Base-by-base conservation (phyloP, 768 basidiomycete species). In the Xanthoconium stramineum region DNA sequence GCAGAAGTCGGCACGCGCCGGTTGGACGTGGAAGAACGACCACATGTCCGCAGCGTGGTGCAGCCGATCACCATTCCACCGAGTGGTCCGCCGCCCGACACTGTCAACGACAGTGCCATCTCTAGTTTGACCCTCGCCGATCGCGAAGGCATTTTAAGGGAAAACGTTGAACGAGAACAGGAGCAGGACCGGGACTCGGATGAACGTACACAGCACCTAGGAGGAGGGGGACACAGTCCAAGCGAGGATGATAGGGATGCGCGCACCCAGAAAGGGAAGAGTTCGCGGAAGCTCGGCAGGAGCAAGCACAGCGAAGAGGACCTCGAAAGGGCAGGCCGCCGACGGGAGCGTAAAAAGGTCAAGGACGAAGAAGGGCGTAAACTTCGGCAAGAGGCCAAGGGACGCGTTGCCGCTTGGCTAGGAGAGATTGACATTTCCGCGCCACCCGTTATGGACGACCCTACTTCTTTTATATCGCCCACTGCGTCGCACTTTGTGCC, bases 371-470 rank as follows among this genome's bases (percentile, higher is more conserved):
- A 78, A 51, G 66, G 71, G 28, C 67, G 70, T 32, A 70, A 72
- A 35, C 58, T 81, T 20, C 65, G 74, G 45, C 69, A 74, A 50
- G 75, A 82, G 7, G 83, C 83, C 11, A 86, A 87, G 57, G 88
- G 88, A 8, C 75, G 87, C 24, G 84, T 92, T n/a, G 78, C 89
- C 10, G 88, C 85, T 9, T 92, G 89, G 89, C 62, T 92, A 56
- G 89, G 85, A 30, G 77, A 73, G 10, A 83, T 91, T 47, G 85
- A 85, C 50, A 76, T 80, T 5, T 80, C 79, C 40, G 75, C 72
- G 5, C 82, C 83, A 2, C 79, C 79, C 49, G 54, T 51, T 20
- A 71, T 78, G 53, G 80, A 85, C 35, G 68, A 74, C 28, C 54
- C 60, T 12, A 38, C 52, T 10, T 72, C 75, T 6, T 58, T 64